Evolutionary conservation across 768 basidiomycete species (phyloP).

Genomic region (Coprinopsis cinerea): DNA sequence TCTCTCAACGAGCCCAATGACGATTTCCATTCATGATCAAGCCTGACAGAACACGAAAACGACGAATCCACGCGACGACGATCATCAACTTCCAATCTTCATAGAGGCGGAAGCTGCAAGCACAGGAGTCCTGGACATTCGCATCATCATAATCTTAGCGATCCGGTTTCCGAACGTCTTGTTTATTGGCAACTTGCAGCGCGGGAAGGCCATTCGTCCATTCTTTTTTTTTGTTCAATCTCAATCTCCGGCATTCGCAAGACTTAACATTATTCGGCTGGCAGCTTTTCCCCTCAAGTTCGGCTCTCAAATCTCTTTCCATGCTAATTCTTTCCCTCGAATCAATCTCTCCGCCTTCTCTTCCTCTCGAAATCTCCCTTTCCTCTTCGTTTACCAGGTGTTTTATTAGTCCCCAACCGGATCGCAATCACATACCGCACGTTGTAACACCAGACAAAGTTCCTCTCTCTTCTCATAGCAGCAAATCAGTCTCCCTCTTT

Average conservation of each 20-base stretch:
- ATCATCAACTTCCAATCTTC: constrained; percentile 2
- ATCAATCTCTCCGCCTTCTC: not conserved
- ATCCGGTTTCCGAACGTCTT: constrained; percentile 1
- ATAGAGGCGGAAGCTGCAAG: too few species aligned
- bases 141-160: not conserved
- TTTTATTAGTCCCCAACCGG: constrained; percentile 3
- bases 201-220: not conserved
- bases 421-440: constrained; percentile 9
- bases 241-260: constrained; percentile 2
- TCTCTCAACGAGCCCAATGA: not conserved
- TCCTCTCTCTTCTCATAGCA: not conserved
- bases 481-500: not conserved
- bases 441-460: constrained; percentile 7
- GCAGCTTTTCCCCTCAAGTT: not conserved
- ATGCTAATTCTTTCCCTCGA: not conserved
- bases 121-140: not conserved
- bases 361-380: not conserved
- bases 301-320: not conserved
- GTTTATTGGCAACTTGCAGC: constrained; percentile 5
- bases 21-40: constrained; percentile 1
- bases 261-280: constrained; percentile 4
- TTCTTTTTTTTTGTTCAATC: not conserved
- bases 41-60: constrained; percentile 1
- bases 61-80: not conserved
- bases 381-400: not conserved